These are phyloP conservation scores for Olyra latifolia DNA, from an alignment of 176 grass and related monocot species.

Conservation along the genomic window DNA sequence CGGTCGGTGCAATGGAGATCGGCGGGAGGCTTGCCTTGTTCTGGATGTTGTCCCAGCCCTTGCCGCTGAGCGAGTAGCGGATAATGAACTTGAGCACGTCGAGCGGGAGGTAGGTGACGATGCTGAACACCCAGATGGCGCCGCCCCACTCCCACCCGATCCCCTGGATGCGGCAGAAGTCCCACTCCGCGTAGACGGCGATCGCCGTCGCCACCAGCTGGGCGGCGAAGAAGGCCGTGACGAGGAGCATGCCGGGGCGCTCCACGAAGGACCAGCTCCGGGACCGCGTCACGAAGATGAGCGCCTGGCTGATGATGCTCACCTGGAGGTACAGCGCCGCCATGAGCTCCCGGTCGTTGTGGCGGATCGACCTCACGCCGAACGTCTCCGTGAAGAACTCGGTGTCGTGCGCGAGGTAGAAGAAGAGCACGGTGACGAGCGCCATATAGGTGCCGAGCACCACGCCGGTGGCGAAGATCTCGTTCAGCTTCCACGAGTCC, in stretches of 20 bases:
- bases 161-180: conserved; percentile 67
- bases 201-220: conserved; percentile 74
- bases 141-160: conserved; percentile 77
- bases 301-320: conserved; percentile 91
- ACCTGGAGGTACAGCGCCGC: conserved; percentile 87
- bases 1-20: background rate
- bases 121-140: conserved; percentile 67
- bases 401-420: conserved; percentile 72
- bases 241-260: conserved; percentile 67
- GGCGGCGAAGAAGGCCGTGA: conserved; percentile 69
- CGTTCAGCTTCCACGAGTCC: conserved; percentile 83
- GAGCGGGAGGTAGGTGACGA: conserved; percentile 79
- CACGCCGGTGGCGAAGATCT: conserved; percentile 91
- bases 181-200: conserved; percentile 62
- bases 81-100: conserved; percentile 88
- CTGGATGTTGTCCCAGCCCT: conserved; percentile 45
- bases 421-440: conserved; percentile 66
- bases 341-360: conserved; percentile 64
- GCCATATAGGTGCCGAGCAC: conserved; percentile 91
- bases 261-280: conserved; percentile 88
- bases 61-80: conserved; percentile 57
- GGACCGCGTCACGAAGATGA: conserved; percentile 91
- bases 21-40: conserved; percentile 49
- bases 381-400: conserved; percentile 72
- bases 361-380: conserved; percentile 51